Conservation (phyloP, 2,329 filamentous ascomycete species). For the Penicillium sumatraense region DNA sequence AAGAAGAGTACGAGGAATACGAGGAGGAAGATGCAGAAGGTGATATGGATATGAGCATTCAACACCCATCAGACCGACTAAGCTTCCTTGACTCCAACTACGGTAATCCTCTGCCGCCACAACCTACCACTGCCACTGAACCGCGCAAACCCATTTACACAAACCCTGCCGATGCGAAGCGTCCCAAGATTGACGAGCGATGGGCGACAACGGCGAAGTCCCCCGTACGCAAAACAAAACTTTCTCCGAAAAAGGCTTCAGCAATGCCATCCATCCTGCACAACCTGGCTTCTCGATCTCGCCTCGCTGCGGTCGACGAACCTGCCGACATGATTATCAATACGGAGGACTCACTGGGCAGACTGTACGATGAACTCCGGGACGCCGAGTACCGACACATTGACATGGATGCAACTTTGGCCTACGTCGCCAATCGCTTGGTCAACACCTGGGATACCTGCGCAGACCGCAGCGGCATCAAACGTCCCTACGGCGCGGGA, state of each 20-base stretch:
- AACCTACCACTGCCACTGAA: constrained; percentile 4
- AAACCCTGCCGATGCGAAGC: constrained; percentile 47
- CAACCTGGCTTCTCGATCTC: constrained; percentile 63
- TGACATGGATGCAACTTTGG: constrained; percentile 37
- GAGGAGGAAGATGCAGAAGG: constrained; percentile 47
- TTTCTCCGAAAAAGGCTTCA: constrained; percentile 57
- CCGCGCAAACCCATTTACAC: constrained; percentile 47
- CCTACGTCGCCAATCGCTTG: constrained; percentile 41
- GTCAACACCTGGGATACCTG: constrained; percentile 38
- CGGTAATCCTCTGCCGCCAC: constrained; percentile 28
- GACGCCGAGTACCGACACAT: constrained; percentile 36
- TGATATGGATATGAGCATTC: constrained; percentile 32
- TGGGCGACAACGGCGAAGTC: constrained; percentile 41
- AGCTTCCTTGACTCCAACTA: constrained; percentile 40
- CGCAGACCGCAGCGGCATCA: constrained; percentile 48
- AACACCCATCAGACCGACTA: constrained; percentile 23
- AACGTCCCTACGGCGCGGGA: constrained; percentile 43
- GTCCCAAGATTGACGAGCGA: constrained; percentile 46
- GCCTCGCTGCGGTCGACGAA: constrained; percentile 68
- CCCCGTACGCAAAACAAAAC: constrained; percentile 37
- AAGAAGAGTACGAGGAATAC: constrained; percentile 46
- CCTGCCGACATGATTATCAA: constrained; percentile 71
- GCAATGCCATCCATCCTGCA: constrained; percentile 74
- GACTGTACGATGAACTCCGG: constrained; percentile 60
- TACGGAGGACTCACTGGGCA: constrained; percentile 72